phyloP scores from a whole-genome alignment of 495 filamentous ascomycete genomes.

The Penicillium herquei region DNA sequence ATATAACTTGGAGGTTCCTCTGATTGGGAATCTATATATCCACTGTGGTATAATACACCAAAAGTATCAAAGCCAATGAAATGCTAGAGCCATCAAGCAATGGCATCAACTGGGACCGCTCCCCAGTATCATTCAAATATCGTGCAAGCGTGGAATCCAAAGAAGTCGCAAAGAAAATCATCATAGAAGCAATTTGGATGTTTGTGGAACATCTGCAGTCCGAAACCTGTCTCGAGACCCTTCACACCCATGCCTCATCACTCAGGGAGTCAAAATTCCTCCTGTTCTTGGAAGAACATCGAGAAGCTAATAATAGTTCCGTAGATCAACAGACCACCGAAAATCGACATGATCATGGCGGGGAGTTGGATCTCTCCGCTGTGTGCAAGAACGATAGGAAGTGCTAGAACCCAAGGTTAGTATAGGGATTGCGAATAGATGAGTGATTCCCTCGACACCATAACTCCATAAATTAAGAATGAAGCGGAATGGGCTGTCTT shows the following conservation, averaged over 20 bases:
- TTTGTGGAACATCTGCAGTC: background rate
- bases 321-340: conserved; percentile 92
- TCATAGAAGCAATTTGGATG: conserved; percentile 13
- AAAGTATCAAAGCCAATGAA: conserved; percentile 20
- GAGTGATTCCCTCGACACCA: background rate
- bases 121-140: conserved; percentile 17
- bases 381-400: conserved; percentile 90
- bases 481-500: no score
- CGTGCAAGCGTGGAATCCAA: conserved; percentile 19
- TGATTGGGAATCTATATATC: conserved; percentile 20
- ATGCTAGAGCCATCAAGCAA: conserved; percentile 17
- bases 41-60: conserved; percentile 24
- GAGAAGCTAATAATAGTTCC: conserved; percentile 96
- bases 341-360: conserved; percentile 95
- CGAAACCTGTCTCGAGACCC: background rate
- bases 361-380: conserved; percentile 71
- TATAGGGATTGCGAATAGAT: background rate
- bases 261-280: conserved; percentile 63
- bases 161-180: conserved; percentile 15
- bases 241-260: background rate
- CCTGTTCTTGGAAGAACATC: conserved; percentile 97
- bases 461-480: no score
- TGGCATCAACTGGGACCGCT: conserved; percentile 9
- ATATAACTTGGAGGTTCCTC: background rate
- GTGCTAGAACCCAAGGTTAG: conserved; percentile 54